A percentile compares a stretch with the other conserved stretches of the same genome.
phyloP scores from a whole-genome alignment of 2,329 filamentous ascomycete species.

The Fusarium denticulatum region DNA sequence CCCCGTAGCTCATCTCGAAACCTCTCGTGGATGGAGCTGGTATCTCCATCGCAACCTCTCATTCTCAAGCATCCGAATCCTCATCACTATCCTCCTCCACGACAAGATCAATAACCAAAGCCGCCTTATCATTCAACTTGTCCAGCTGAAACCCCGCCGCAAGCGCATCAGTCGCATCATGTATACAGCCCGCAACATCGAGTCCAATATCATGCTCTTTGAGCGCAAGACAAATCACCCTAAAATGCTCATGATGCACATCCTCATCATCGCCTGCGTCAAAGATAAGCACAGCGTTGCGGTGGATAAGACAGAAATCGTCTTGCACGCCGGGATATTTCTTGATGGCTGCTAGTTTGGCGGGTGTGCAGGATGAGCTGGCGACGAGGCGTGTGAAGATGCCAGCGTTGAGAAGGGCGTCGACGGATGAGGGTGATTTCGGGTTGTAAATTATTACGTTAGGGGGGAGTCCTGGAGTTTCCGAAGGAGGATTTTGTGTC shows the following conservation, averaged over 20 bases:
- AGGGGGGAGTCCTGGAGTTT: background rate
- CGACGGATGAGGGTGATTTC: background rate
- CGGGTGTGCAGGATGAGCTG: background rate
- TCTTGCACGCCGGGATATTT: background rate
- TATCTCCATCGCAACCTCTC: background rate
- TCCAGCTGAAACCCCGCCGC: constrained; percentile 9
- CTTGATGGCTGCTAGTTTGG: constrained; percentile 1
- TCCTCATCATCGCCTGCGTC: background rate
- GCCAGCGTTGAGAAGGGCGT: background rate
- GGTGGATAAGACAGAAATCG: constrained; percentile 2
- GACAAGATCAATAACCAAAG: constrained; percentile 12
- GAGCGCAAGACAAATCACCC: constrained; percentile 10
- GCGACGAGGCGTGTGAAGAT: constrained; percentile 6
- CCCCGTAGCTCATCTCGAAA: too few species aligned
- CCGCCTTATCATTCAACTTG: constrained; percentile 5
- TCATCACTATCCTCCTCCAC: constrained; percentile 16
- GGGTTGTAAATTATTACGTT: constrained; percentile 10
- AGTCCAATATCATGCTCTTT: constrained; percentile 15
- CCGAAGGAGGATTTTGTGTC: too few species aligned
- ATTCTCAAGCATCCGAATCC: background rate
- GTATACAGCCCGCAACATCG: constrained; percentile 14
- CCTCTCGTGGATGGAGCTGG: background rate
- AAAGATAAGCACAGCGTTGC: background rate
- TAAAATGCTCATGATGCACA: constrained; percentile 7
- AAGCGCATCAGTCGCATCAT: constrained; percentile 2